A percentile compares a stretch with the other conserved stretches of the same genome.
These are phyloP conservation scores for Spathaspora sp. DNA, from an alignment of 1,139 yeast genomes.

Conservation along the genomic window DNA sequence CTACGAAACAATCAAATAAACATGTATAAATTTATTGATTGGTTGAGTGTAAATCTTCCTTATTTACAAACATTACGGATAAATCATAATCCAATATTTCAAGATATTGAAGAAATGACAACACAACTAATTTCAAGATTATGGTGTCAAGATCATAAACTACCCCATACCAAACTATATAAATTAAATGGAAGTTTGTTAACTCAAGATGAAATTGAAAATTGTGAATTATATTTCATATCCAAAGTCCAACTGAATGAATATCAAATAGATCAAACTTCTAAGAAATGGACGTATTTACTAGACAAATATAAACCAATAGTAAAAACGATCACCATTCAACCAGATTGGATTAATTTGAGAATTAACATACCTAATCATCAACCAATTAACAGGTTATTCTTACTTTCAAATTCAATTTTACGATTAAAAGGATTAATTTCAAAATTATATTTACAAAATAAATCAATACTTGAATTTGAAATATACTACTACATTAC, in stretches of 20 bases:
- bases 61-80: slow-evolving; percentile 45
- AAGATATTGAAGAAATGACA: too few relatives aligned
- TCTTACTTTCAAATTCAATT: slow-evolving; percentile 19
- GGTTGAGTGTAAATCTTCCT: slow-evolving; percentile 30
- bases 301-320: slow-evolving; percentile 23
- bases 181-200: slow-evolving; percentile 60
- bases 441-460: slow-evolving; percentile 12
- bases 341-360: slow-evolving; percentile 10
- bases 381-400: slow-evolving; percentile 2
- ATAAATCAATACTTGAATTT: slow-evolving; percentile 19
- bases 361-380: slow-evolving; percentile 3
- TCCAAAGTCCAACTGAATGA: slow-evolving; percentile 43
- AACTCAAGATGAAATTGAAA: slow-evolving; percentile 46
- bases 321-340: slow-evolving; percentile 5
- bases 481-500: slow-evolving; percentile 19
- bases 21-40: slow-evolving; percentile 52
- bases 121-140: slow-evolving; percentile 26
- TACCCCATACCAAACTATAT: slow-evolving; percentile 17
- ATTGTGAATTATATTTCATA: slow-evolving; percentile 69
- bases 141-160: slow-evolving; percentile 24
- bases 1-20: slow-evolving; percentile 46
- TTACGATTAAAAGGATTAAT: slow-evolving; percentile 29
- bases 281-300: slow-evolving; percentile 26
- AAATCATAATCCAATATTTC: slow-evolving; percentile 45
- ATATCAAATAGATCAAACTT: slow-evolving; percentile 20